Percentiles rank a stretch among this genome's conserved stretches.
These are phyloP conservation scores for Cercospora canescens DNA, from an alignment of 2,329 filamentous ascomycete genomes.

Conservation along the genomic window DNA sequence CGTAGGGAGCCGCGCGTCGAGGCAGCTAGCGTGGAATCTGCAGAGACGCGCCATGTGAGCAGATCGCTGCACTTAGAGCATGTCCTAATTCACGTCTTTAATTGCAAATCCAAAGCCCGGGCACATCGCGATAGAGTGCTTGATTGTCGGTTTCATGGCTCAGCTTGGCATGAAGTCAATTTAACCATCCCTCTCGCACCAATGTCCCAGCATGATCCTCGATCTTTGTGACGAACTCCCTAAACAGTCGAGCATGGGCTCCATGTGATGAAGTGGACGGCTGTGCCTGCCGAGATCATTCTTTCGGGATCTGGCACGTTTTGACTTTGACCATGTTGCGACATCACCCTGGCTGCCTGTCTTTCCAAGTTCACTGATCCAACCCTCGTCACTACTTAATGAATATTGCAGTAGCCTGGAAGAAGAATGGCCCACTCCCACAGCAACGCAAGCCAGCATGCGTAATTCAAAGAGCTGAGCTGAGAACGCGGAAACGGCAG, in stretches of 20 bases:
- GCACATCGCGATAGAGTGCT: background rate
- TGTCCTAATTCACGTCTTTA: background rate
- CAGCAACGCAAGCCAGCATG: too few relatives aligned
- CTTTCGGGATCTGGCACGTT: background rate
- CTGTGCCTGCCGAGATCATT: background rate
- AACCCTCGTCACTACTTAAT: background rate
- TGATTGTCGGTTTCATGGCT: background rate
- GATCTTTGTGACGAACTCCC: background rate
- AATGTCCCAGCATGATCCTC: background rate
- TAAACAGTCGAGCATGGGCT: background rate
- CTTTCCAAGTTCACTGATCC: background rate
- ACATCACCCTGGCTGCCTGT: background rate
- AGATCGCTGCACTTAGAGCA: background rate
- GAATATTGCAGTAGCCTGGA: too few relatives aligned
- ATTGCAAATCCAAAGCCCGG: background rate
- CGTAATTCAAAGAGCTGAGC: too few relatives aligned
- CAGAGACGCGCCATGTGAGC: background rate
- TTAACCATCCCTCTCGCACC: background rate
- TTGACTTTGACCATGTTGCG: background rate
- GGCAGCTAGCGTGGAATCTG: background rate
- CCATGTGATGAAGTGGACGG: background rate
- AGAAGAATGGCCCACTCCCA: too few relatives aligned
- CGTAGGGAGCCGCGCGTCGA: background rate
- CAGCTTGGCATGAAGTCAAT: background rate
- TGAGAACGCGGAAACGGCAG: too few relatives aligned